A percentile compares a stretch with the other conserved stretches of the same genome.
These are phyloP conservation scores for Leccinum ponderosum DNA, from an alignment of 1,284 basidiomycete genomes.

Conservation along the genomic window DNA sequence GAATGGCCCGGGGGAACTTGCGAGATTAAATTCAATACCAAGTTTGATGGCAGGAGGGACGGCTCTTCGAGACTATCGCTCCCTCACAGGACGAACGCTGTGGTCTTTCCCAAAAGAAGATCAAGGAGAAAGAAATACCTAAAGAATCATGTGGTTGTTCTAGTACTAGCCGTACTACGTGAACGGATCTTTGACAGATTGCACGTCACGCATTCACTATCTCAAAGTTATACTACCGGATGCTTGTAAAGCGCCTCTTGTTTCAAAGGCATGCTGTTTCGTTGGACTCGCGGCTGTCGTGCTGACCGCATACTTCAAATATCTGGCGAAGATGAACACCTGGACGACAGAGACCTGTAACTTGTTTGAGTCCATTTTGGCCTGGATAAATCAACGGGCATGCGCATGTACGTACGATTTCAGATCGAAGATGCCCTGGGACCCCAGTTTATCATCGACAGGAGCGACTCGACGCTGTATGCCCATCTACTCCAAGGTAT, in stretches of 20 bases:
- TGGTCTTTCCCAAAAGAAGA: conserved; percentile 60
- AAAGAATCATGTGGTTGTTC: conserved; percentile 57
- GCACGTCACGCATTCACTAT: conserved; percentile 98
- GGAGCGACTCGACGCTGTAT: conserved; percentile 98
- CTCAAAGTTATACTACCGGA: conserved; percentile 92
- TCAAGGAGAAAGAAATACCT: conserved; percentile 70
- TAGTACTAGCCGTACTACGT: conserved; percentile 32
- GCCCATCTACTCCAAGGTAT: conserved; percentile 82
- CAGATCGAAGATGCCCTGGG: conserved; percentile 97
- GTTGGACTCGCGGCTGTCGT: not conserved
- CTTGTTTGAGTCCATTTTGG: conserved; percentile 89
- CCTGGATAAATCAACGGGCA: conserved; percentile 99
- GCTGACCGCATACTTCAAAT: conserved; percentile 41
- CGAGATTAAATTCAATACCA: conserved; percentile 88
- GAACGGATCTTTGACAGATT: conserved; percentile 81
- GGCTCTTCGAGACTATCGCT: conserved; percentile 83
- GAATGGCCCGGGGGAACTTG: conserved; percentile 51
- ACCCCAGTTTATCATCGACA: conserved; percentile 97
- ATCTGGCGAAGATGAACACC: conserved; percentile 87
- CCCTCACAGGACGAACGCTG: conserved; percentile 68
- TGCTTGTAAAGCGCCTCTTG: conserved; percentile 92
- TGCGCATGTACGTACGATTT: conserved; percentile 97
- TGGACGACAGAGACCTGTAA: conserved; percentile 90
- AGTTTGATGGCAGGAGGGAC: conserved; percentile 70
- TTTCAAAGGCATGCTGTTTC: conserved; percentile 84